Evolutionary conservation across 495 filamentous ascomycete genomes (phyloP).

Genomic region (Aspergillus avenaceus): DNA sequence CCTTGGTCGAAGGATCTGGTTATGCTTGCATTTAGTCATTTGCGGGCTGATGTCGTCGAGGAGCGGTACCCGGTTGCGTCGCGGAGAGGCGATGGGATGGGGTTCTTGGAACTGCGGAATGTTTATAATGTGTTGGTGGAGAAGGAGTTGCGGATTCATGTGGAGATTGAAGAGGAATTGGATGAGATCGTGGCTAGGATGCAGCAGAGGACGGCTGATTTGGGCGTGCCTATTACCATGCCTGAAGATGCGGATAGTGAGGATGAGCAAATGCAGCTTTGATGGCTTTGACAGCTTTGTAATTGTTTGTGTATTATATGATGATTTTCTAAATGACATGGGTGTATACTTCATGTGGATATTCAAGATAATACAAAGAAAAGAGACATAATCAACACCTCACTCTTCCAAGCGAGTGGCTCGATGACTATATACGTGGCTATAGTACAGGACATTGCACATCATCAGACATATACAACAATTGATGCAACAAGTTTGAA

Average conservation of each 20-base stretch:
- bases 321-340: neutral
- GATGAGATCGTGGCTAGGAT: slow-evolving; percentile 17
- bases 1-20: slow-evolving; percentile 73
- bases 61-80: neutral
- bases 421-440: neutral
- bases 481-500: slow-evolving; percentile 1
- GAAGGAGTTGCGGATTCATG: slow-evolving; percentile 49
- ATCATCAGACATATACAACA: slow-evolving; percentile 11
- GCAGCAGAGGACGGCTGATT: slow-evolving; percentile 2
- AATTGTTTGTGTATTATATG: neutral
- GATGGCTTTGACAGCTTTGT: neutral
- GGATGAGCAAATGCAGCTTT: slow-evolving; percentile 20
- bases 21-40: slow-evolving; percentile 57
- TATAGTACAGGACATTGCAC: slow-evolving; percentile 14
- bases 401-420: neutral
- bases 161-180: slow-evolving; percentile 34
- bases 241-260: slow-evolving; percentile 25
- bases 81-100: slow-evolving; percentile 23
- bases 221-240: slow-evolving; percentile 23
- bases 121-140: slow-evolving; percentile 49
- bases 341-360: neutral
- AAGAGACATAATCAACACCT: neutral
- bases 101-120: slow-evolving; percentile 36
- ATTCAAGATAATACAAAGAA: neutral
- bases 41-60: slow-evolving; percentile 25